Percentiles rank a stretch among this genome's conserved stretches.
phyloP scores from a whole-genome alignment of 805 yeast species.

The Candida krabiensis region DNA sequence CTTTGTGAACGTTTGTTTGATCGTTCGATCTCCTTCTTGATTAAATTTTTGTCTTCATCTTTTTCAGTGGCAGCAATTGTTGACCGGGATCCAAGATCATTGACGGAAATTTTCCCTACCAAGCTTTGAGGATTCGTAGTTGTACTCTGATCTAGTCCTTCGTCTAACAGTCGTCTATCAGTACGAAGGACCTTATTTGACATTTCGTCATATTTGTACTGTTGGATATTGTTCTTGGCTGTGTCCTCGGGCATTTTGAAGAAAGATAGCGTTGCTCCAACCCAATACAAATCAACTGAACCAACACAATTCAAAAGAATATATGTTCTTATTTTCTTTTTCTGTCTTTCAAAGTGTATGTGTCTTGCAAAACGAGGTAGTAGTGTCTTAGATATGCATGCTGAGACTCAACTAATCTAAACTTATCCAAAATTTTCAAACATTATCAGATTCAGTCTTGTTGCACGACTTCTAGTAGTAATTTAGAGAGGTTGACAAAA shows the following conservation, averaged over 20 bases:
- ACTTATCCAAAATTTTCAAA: slow-evolving; percentile 3
- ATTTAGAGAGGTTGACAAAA: neutral
- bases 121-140: slow-evolving; percentile 72
- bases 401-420: too few species aligned
- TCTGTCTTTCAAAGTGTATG: too few species aligned
- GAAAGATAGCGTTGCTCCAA: too few species aligned
- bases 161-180: slow-evolving; percentile 52
- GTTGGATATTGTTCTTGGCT: slow-evolving; percentile 13
- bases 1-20: slow-evolving; percentile 8
- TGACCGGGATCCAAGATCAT: slow-evolving; percentile 64
- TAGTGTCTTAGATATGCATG: too few species aligned
- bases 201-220: slow-evolving; percentile 69
- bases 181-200: slow-evolving; percentile 69
- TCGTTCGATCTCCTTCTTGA: slow-evolving; percentile 9
- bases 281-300: too few species aligned
- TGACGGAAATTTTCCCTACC: slow-evolving; percentile 62
- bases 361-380: too few species aligned
- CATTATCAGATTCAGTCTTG: neutral
- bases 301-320: too few species aligned
- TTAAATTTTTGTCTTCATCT: slow-evolving; percentile 19
- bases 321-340: too few species aligned
- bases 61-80: slow-evolving; percentile 15
- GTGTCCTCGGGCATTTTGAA: slow-evolving; percentile 8
- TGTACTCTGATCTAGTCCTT: slow-evolving; percentile 40
- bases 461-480: neutral